Conservation (phyloP, 441 rosid genomes). For the Geranium incanum region DNA sequence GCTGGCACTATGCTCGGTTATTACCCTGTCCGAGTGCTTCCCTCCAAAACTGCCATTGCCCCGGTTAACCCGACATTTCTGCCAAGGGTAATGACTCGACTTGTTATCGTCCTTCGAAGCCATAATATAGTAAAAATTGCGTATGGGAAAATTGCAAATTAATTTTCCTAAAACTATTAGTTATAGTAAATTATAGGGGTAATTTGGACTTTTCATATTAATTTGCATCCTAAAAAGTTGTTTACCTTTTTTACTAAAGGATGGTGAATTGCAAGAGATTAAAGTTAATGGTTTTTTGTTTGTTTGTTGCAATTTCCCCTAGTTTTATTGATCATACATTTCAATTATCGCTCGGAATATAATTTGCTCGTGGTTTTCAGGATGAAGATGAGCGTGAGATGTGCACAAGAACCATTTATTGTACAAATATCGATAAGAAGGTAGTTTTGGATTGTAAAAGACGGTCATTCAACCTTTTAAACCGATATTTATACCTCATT, state of each 20-base stretch:
- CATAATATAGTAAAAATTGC: too few relatives aligned
- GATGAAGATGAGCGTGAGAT: conserved; percentile 33
- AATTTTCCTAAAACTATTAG: too few relatives aligned
- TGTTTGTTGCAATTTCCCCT: not conserved
- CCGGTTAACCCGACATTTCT: conserved; percentile 96
- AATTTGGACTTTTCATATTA: too few relatives aligned
- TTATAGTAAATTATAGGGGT: too few relatives aligned
- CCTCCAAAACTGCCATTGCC: conserved; percentile 95
- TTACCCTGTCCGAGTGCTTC: conserved; percentile 84
- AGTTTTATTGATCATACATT: not conserved
- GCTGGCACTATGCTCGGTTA: conserved; percentile 79
- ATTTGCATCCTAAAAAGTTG: too few relatives aligned
- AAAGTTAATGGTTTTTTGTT: too few relatives aligned
- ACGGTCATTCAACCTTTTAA: not conserved
- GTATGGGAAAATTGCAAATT: too few relatives aligned
- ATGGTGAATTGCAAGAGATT: too few relatives aligned
- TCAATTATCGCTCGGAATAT: not conserved
- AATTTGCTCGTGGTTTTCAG: conserved; percentile 17
- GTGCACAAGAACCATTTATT: conserved; percentile 73
- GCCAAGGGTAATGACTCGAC: conserved; percentile 53
- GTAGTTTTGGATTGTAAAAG: conserved; percentile 24
- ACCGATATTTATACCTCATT: conserved; percentile 8
- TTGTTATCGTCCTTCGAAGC: not conserved
- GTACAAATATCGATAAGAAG: conserved; percentile 82
- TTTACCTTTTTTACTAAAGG: too few relatives aligned